Conservation (phyloP, 768 basidiomycete species). For the Agrocybe praecox region DNA sequence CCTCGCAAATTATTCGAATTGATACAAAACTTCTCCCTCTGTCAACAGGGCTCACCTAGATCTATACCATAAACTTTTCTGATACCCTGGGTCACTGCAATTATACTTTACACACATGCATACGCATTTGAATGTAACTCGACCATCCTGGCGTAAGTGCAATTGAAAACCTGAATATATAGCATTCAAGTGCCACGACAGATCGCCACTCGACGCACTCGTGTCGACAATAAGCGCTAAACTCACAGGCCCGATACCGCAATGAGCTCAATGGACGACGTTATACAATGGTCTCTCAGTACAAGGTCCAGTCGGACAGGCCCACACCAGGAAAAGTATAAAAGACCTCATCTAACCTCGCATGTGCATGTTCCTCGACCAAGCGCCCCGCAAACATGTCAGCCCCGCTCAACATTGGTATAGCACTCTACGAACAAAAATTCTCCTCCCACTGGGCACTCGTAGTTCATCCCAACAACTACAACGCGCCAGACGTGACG, state of each 20-base stretch:
- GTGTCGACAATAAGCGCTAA: no score
- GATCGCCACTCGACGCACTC: no score
- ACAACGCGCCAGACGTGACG: not conserved
- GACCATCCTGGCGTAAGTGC: no score
- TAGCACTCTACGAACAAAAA: slow-evolving; percentile 5
- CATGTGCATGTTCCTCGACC: not conserved
- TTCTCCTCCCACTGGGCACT: slow-evolving; percentile 9
- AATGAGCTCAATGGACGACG: no score
- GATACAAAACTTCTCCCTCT: no score
- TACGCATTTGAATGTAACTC: no score
- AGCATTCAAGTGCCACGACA: no score
- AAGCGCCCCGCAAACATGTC: not conserved
- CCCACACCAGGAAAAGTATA: not conserved
- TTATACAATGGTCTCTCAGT: no score
- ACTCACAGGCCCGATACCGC: no score
- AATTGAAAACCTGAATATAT: no score
- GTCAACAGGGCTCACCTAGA: slow-evolving; percentile 31
- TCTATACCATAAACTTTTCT: slow-evolving; percentile 28
- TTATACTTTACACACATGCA: not conserved
- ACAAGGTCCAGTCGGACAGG: no score
- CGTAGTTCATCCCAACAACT: slow-evolving; percentile 3
- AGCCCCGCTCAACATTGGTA: slow-evolving; percentile 4
- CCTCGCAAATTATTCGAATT: no score
- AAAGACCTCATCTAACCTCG: not conserved
- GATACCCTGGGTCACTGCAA: not conserved